Evolutionary conservation across 2,329 filamentous ascomycete genomes (phyloP), one percentile per base, ranked within the genome.

Genomic region (Penicillium sp.): DNA sequence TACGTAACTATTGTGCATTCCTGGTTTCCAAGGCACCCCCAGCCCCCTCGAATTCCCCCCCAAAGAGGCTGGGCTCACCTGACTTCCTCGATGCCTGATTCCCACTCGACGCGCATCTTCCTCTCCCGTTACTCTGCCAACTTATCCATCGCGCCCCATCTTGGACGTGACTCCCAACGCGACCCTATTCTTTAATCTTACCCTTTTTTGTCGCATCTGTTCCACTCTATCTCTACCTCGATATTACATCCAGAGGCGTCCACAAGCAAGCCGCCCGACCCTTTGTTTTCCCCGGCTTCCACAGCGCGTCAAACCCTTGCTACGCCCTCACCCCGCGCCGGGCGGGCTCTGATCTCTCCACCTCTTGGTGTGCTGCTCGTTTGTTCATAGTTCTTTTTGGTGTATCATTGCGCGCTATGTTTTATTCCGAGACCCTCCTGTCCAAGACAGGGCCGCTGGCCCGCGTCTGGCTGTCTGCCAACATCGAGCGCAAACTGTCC

Each of bases 381-480:
- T 22, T 59, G 61, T 70, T 58, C 59, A 63, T 61, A 66, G 49
- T 58, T 54, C 53, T 49, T 56, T n/a, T 56, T n/a, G 54, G 51
- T 63, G 40, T 49, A 56, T 26, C 37, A 22, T 30, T 53, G 58
- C 45, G 58, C 72, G 73, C 65, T 72, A 99, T 99, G 95, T 99
- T 99, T 82, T 98, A 97, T 80, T 97, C 95, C 58, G 93, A 97
- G 83, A 93, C 92, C 59, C 87, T 99, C 62, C 87, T 99, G 72
- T 93, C 93, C 78, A 97, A 97, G 89, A 97, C 92, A 72, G 95
- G 95, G 83, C 94, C 95, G 74, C 82, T 99, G 84, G 95, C 95
- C 81, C 92, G 93, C 76, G 93, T 98, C 82, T 99, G 95, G 95
- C 87, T 98, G 65, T 97, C 95, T 35, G 93, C 95, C 82, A 99